A percentile compares a stretch with the other conserved stretches of the same genome.
Evolutionary conservation across 2,329 filamentous ascomycete species (phyloP).

Genomic region (Corynespora cassiicola): DNA sequence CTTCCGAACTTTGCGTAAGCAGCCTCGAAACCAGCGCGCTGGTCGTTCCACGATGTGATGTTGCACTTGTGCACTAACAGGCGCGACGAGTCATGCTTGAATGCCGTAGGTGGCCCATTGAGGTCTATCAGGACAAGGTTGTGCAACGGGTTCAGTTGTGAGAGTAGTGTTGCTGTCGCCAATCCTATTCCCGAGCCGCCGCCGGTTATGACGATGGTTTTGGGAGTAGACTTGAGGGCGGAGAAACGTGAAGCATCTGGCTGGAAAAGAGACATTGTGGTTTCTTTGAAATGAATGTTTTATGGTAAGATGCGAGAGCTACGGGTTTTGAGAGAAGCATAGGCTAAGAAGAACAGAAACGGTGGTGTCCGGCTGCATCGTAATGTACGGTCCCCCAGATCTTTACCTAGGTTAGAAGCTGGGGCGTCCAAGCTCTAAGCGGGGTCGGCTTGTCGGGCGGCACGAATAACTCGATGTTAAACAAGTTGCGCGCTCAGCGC

Average conservation of each 20-base stretch:
- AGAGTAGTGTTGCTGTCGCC: slow-evolving; percentile 48
- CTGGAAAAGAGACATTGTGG: slow-evolving; percentile 33
- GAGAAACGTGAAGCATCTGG: slow-evolving; percentile 23
- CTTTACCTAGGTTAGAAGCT: slow-evolving; percentile 3
- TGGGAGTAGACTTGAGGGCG: slow-evolving; percentile 30
- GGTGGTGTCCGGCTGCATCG: too few relatives aligned
- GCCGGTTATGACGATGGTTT: slow-evolving; percentile 49
- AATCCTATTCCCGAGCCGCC: slow-evolving; percentile 50
- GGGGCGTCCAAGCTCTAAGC: neutral
- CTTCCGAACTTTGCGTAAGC: slow-evolving; percentile 50
- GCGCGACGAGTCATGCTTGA: slow-evolving; percentile 29
- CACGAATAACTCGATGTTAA: too few relatives aligned
- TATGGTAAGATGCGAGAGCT: neutral
- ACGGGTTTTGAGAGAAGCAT: too few relatives aligned
- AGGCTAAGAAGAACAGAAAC: too few relatives aligned
- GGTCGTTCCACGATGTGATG: slow-evolving; percentile 53
- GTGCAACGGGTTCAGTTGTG: slow-evolving; percentile 44
- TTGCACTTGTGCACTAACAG: slow-evolving; percentile 51
- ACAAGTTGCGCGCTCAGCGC: slow-evolving; percentile 4
- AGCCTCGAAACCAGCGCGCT: slow-evolving; percentile 53
- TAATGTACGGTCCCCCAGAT: too few relatives aligned
- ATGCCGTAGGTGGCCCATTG: slow-evolving; percentile 39
- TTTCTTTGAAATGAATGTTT: neutral
- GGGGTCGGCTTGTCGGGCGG: neutral
- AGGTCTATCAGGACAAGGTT: slow-evolving; percentile 52